A percentile compares a stretch with the other conserved stretches of the same genome.
phyloP scores from a whole-genome alignment of 768 basidiomycete species.

The Udeniomyces megalosporus region DNA sequence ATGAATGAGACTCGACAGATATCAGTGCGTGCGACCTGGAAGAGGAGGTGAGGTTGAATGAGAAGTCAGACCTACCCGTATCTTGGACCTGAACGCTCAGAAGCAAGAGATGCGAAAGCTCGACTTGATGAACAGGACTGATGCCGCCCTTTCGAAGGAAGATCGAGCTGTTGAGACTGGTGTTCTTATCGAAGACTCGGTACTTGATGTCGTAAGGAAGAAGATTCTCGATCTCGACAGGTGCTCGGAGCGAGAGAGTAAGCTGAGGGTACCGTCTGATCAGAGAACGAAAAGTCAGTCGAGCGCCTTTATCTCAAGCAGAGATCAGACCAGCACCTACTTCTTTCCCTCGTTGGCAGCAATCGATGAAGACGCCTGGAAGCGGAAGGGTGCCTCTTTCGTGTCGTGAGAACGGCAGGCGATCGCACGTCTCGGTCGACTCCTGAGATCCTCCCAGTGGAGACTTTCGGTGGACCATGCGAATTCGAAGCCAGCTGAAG shows the following conservation, averaged over 20 bases:
- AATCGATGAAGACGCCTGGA: constrained; percentile 78
- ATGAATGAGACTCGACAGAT: neutral
- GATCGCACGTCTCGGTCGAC: constrained; percentile 51
- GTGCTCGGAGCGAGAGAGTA: constrained; percentile 70
- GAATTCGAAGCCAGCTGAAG: constrained; percentile 82
- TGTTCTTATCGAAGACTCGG: constrained; percentile 91
- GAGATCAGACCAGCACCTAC: constrained; percentile 31
- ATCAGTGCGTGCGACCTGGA: neutral
- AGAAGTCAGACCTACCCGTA: constrained; percentile 41
- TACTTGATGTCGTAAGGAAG: constrained; percentile 88
- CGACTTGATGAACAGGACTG: constrained; percentile 92
- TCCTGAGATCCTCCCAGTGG: constrained; percentile 73
- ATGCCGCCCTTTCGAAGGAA: constrained; percentile 83
- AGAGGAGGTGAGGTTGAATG: neutral
- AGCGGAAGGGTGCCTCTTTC: constrained; percentile 75
- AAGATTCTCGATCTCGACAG: constrained; percentile 87
- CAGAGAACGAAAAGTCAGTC: too few relatives aligned
- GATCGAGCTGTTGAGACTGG: constrained; percentile 83
- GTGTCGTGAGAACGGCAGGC: constrained; percentile 68
- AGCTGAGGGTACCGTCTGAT: constrained; percentile 72
- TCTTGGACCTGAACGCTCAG: constrained; percentile 79
- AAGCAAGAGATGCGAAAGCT: constrained; percentile 72
- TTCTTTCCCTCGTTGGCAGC: constrained; percentile 45
- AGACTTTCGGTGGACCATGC: constrained; percentile 68
- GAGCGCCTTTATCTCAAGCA: neutral